A percentile compares a stretch with the other conserved stretches of the same genome.
These are phyloP conservation scores for Pyrenula massariospora DNA, from an alignment of 495 filamentous ascomycete species.

Conservation along the genomic window DNA sequence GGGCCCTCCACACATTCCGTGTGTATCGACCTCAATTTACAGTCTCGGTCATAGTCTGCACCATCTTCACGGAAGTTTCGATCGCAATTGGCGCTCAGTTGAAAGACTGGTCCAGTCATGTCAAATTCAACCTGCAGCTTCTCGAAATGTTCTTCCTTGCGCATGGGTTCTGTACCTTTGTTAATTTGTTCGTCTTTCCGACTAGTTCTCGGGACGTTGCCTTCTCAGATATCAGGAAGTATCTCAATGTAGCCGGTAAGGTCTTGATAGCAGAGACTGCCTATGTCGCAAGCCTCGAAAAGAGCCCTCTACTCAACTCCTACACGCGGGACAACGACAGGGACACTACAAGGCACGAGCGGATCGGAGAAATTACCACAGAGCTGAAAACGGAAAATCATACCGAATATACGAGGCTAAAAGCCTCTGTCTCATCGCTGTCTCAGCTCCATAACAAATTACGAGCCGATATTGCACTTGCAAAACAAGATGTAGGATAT, in stretches of 20 bases:
- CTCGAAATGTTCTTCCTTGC: not conserved
- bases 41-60: not conserved
- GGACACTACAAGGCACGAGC: slow-evolving; percentile 9
- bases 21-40: not conserved
- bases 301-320: not conserved
- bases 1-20: not conserved
- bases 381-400: slow-evolving; percentile 10
- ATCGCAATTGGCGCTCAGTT: not conserved
- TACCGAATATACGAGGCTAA: slow-evolving; percentile 39
- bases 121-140: not conserved
- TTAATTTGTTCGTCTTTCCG: slow-evolving; percentile 46
- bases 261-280: slow-evolving; percentile 42
- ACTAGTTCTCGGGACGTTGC: slow-evolving; percentile 45
- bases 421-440: slow-evolving; percentile 33
- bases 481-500: slow-evolving; percentile 58
- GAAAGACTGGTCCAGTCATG: not conserved
- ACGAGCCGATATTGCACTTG: slow-evolving; percentile 54
- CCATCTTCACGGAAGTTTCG: not conserved
- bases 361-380: slow-evolving; percentile 14
- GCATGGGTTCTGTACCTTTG: not conserved
- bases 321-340: slow-evolving; percentile 8
- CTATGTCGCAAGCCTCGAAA: slow-evolving; percentile 33
- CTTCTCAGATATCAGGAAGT: slow-evolving; percentile 43
- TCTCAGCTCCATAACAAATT: slow-evolving; percentile 54
- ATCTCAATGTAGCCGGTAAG: slow-evolving; percentile 35